Base-by-base conservation (phyloP, 2,329 filamentous ascomycete species). In the Sporothrix curviconia region DNA sequence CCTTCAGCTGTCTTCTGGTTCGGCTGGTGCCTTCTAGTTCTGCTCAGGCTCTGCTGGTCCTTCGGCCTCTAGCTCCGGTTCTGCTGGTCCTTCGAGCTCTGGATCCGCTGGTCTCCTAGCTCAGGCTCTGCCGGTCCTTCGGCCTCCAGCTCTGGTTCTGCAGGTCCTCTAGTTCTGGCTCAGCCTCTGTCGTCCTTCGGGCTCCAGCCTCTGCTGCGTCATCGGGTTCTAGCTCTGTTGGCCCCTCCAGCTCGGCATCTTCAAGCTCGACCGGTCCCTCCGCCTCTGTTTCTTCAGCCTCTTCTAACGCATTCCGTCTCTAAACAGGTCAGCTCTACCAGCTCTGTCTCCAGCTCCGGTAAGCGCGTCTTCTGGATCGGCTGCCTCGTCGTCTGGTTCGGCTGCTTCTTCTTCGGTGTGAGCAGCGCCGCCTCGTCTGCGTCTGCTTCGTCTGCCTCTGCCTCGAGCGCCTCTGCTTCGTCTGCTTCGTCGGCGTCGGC, bases 101-200 rank as follows among this genome's bases (percentile, higher is more conserved):
- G 15, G n/a, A 7, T 14, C 15, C 7, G 28, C 46, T 14, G 46
- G 49, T 22, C 28, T 14, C 15, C n/a, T 22, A 22, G 22, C 22
- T 25, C 42, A 3, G 8, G 12, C 22, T 36, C 46, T 36, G 30
- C 2, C 11, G 46, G 30, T n/a, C 22, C 47, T 37, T 14, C 32
- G 19, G 37, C 30, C 1, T 28, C 24, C 5, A 25, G 7, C n/a
- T 19, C 22, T 4, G 11, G 25, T 39, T 19, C 4, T 39, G 28
- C 28, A 32, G 32, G 14, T 3, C 32, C 30, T 32, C 28, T 32
- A 11, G 28, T 32, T 32, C 28, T 32, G 28, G 28, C n/a, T 28
- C 56, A 43, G 37, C 24, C 32, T 55, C 57, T 1, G 2, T 49
- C 58, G 19, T 50, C 39, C 43, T 7, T 36, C 51, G n/a, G 15